phyloP scores from a whole-genome alignment of 1,284 basidiomycete species.

The Xanthoconium separans region DNA sequence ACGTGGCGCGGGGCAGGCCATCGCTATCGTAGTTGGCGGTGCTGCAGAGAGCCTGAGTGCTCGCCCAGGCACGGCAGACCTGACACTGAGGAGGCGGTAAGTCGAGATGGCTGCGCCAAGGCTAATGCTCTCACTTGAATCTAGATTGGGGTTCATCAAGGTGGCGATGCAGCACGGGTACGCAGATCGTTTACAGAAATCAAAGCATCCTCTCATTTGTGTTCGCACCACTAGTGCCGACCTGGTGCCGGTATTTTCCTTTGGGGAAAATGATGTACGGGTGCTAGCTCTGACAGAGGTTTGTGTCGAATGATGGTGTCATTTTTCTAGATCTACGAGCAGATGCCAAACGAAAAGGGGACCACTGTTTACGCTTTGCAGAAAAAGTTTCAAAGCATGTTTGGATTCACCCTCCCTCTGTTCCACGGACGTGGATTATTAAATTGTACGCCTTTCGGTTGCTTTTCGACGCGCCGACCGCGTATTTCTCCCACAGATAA shows the following conservation, averaged over 20 bases:
- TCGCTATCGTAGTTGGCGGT: constrained; percentile 96
- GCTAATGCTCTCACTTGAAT: neutral
- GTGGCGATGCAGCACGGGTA: constrained; percentile 92
- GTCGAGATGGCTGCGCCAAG: neutral
- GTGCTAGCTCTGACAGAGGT: neutral
- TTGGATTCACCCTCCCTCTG: constrained; percentile 95
- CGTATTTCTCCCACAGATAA: constrained; percentile 56
- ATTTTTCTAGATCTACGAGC: constrained; percentile 78
- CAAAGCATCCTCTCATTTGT: constrained; percentile 1
- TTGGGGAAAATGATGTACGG: constrained; percentile 96
- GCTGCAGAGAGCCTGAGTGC: constrained; percentile 94
- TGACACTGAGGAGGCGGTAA: constrained; percentile 82
- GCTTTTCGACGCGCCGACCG: neutral
- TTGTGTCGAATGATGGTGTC: neutral
- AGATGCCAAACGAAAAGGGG: constrained; percentile 93
- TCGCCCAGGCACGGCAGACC: constrained; percentile 91
- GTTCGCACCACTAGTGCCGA: constrained; percentile 59
- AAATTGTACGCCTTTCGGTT: constrained; percentile 64
- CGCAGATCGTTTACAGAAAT: constrained; percentile 20
- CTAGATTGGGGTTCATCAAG: constrained; percentile 91
- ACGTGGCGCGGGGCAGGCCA: constrained; percentile 61
- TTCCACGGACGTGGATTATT: constrained; percentile 91
- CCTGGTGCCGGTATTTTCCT: constrained; percentile 93
- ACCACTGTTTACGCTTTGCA: constrained; percentile 87
- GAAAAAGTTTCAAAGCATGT: constrained; percentile 86